A percentile compares a stretch with the other conserved stretches of the same genome.
These are phyloP conservation scores for Nicotiana tabacum DNA, from an alignment of 257 asterid species.

Conservation along the genomic window DNA sequence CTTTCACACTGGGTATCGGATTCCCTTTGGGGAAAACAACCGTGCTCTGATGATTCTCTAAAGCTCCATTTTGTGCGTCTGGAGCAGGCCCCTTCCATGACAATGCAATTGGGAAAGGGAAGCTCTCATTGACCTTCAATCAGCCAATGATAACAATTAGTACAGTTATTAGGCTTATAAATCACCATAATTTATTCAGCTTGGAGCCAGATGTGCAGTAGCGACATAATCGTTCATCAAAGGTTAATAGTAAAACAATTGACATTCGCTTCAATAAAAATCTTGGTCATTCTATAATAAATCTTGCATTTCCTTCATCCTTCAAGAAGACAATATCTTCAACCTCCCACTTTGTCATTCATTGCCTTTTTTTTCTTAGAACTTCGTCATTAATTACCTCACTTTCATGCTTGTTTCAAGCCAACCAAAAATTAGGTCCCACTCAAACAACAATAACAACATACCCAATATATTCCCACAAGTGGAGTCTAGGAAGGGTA, in stretches of 20 bases:
- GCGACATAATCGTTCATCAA: background rate
- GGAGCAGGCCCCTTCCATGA: slow-evolving; percentile 69
- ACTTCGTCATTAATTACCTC: background rate
- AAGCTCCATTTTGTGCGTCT: slow-evolving; percentile 55
- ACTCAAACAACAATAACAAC: too few species aligned
- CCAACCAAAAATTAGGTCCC: background rate
- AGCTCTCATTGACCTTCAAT: slow-evolving; percentile 67
- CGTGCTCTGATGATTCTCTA: slow-evolving; percentile 64
- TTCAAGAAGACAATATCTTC: background rate
- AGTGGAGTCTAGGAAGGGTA: too few species aligned
- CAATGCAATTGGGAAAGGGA: slow-evolving; percentile 73
- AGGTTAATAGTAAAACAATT: background rate
- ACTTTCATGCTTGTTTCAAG: background rate
- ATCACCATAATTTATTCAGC: background rate
- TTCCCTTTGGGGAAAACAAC: slow-evolving; percentile 87
- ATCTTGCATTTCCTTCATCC: background rate
- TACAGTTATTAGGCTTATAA: background rate
- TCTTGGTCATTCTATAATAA: background rate
- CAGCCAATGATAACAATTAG: background rate
- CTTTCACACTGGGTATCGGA: slow-evolving; percentile 85
- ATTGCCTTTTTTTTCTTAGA: background rate
- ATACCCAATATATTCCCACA: too few species aligned
- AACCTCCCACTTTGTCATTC: background rate
- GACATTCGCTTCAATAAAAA: background rate
- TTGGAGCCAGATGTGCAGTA: background rate